Conservation (phyloP, 768 basidiomycete genomes). For the Ramaria sp. region DNA sequence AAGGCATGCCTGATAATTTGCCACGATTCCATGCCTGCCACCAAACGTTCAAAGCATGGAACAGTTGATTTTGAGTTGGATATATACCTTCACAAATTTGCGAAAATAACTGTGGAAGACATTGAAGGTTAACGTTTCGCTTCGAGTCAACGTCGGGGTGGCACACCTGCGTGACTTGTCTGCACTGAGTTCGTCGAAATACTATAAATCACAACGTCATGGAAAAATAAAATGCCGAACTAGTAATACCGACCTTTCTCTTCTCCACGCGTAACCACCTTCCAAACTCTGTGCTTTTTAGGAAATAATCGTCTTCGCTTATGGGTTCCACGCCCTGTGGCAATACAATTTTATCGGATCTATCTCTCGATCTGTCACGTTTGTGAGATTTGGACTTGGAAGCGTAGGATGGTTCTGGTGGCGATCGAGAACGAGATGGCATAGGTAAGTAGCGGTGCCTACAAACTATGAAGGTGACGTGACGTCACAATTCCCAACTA, state of each 20-base stretch:
- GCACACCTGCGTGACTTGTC: slow-evolving; percentile 68
- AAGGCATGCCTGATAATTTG: slow-evolving; percentile 45
- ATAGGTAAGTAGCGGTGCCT: not conserved
- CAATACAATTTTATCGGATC: slow-evolving; percentile 19
- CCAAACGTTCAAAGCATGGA: not conserved
- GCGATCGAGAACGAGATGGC: slow-evolving; percentile 9
- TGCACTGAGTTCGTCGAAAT: slow-evolving; percentile 77
- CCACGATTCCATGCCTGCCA: slow-evolving; percentile 73
- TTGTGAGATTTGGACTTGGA: not conserved
- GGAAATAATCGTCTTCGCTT: slow-evolving; percentile 78
- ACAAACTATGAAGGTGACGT: not conserved
- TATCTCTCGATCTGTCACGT: not conserved
- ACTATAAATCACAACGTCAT: slow-evolving; percentile 31
- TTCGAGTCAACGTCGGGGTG: slow-evolving; percentile 17
- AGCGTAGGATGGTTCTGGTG: not conserved
- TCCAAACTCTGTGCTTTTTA: slow-evolving; percentile 79
- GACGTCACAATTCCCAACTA: not conserved
- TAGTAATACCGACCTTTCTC: slow-evolving; percentile 33
- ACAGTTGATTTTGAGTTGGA: not conserved
- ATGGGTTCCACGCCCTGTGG: slow-evolving; percentile 53
- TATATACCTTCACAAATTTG: slow-evolving; percentile 74
- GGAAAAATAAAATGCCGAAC: not conserved
- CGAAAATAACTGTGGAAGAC: slow-evolving; percentile 62
- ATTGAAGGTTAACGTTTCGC: not conserved
- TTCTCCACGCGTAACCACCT: slow-evolving; percentile 75